Percentiles rank a stretch among this genome's conserved stretches.
Conservation (phyloP, 495 filamentous ascomycete species). For the Talaromyces liani region DNA sequence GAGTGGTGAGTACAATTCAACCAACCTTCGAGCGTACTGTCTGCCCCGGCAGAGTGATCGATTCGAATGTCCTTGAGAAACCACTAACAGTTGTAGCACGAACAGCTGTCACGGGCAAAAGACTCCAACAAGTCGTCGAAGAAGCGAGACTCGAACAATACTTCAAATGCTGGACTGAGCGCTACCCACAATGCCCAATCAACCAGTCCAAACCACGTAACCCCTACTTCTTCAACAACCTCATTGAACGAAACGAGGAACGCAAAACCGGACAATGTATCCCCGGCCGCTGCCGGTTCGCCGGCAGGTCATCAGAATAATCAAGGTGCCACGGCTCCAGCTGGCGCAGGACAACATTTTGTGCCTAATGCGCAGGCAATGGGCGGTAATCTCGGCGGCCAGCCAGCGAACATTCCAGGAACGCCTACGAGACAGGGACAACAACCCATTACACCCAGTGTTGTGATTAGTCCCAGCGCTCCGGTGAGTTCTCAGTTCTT, state of each 20-base stretch:
- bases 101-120: slow-evolving; percentile 93
- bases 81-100: slow-evolving; percentile 47
- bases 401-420: slow-evolving; percentile 50
- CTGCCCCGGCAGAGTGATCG: slow-evolving; percentile 9
- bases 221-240: slow-evolving; percentile 79
- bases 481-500: slow-evolving; percentile 58
- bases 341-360: slow-evolving; percentile 23
- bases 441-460: slow-evolving; percentile 64
- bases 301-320: slow-evolving; percentile 20
- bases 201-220: slow-evolving; percentile 54
- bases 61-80: background rate
- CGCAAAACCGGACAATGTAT: slow-evolving; percentile 66
- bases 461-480: slow-evolving; percentile 91
- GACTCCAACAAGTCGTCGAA: slow-evolving; percentile 85
- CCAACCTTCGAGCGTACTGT: slow-evolving; percentile 1
- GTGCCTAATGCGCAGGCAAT: slow-evolving; percentile 22
- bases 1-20: slow-evolving; percentile 69
- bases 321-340: slow-evolving; percentile 33
- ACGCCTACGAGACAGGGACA: slow-evolving; percentile 64
- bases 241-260: slow-evolving; percentile 79
- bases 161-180: slow-evolving; percentile 26
- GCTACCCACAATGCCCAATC: slow-evolving; percentile 45
- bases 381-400: slow-evolving; percentile 26
- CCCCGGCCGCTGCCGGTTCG: slow-evolving; percentile 28
- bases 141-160: slow-evolving; percentile 79